Base-by-base conservation (phyloP, 768 basidiomycete species). In the Suillus alpinus region DNA sequence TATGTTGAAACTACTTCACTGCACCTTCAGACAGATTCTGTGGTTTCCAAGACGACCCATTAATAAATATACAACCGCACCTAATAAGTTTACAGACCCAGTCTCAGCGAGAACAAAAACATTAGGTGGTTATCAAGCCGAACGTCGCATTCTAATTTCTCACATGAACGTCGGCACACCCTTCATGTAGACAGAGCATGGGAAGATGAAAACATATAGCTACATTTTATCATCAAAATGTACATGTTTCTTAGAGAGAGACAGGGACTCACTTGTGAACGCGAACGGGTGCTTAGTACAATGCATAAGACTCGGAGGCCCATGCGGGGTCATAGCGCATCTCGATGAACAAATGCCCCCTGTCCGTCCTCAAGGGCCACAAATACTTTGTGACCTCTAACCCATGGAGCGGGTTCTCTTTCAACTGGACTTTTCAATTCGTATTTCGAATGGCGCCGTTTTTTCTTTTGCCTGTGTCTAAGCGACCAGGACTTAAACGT, bases 361-460 rank as follows among this genome's bases (percentile, higher is more conserved):
- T 62, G 61, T 10, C 76, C 74, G 26, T 73, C 73, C 26, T 71
- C 61, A 41, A 72, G 67, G 8, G 66, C 47, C 6, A 62, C 66
- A 13, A 75, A 62, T 44, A 73, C 65, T 53, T 64, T 59, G 43
- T 68, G 71, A 2, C 67, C 71, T 23, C 64, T 49, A 13, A 73
- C 62, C 76, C 75, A 77, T 41, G 69, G 70, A 6, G 62, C 57
- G n/a, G 65, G 56, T n/a, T 63, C 67, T 20, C 56, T 39, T n/a
- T 56, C 57, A 32, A 59, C 62, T 20, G 60, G 58, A 18, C 53
- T 59, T 14, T 51, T 44, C 52, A 18, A 49, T 52, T 50, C 57
- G 23, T 29, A 14, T 29, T 26, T 58, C 46, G 34, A 50, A 52
- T 63, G 47, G 10, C 41, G 29, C 40, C 16, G 44, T 49, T 41